phyloP scores from a whole-genome alignment of 192 early-diverging fungal species.

The Umbelopsis sp. region DNA sequence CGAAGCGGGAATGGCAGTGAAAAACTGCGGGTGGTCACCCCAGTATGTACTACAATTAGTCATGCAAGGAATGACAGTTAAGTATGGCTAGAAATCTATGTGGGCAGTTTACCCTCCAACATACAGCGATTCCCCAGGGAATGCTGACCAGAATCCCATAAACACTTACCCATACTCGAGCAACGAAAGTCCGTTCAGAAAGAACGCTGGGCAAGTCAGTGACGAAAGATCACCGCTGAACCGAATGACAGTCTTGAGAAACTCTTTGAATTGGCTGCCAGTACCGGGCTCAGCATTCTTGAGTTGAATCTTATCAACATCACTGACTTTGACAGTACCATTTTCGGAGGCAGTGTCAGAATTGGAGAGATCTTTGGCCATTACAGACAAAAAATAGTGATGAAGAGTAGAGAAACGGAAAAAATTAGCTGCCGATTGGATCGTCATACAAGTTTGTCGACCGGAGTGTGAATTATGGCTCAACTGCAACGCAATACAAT shows the following conservation, averaged over 20 bases:
- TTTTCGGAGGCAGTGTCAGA: constrained; percentile 19
- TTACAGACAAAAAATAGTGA: background rate
- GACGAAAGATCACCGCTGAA: constrained; percentile 82
- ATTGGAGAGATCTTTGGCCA: constrained; percentile 15
- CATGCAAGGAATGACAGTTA: background rate
- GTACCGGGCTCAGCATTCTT: constrained; percentile 31
- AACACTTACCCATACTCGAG: constrained; percentile 71
- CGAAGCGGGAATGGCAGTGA: constrained; percentile 68
- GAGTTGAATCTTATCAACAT: constrained; percentile 36
- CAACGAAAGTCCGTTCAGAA: constrained; percentile 76
- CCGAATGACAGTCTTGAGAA: constrained; percentile 68
- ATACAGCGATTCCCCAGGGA: background rate
- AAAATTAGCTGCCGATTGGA: background rate
- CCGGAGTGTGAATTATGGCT: background rate
- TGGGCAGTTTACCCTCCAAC: too few relatives aligned
- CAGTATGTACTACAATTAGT: constrained; percentile 35
- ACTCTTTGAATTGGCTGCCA: constrained; percentile 46
- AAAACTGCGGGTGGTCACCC: constrained; percentile 45
- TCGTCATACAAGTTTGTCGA: background rate
- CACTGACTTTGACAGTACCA: constrained; percentile 24
- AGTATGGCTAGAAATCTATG: background rate
- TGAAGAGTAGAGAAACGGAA: constrained; percentile 1
- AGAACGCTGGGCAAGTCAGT: constrained; percentile 79
- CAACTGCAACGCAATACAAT: background rate
- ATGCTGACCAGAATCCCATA: background rate